These are phyloP conservation scores for Phyllosticta ampelicida DNA, from an alignment of 2,329 filamentous ascomycete species.

Conservation along the genomic window DNA sequence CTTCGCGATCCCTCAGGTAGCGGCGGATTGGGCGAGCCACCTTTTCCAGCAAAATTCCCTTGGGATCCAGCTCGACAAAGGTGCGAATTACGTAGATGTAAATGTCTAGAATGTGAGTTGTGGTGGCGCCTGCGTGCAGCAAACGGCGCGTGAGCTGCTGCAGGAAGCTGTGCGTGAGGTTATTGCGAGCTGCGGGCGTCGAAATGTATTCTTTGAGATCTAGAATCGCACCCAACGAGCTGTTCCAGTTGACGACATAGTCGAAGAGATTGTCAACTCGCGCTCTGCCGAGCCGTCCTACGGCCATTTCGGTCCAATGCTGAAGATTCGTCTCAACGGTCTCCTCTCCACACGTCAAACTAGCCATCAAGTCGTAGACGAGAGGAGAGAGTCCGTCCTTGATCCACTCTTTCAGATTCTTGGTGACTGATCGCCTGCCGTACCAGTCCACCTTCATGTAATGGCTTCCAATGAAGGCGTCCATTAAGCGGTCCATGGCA, in stretches of 20 bases:
- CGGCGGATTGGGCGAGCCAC: conserved; percentile 62
- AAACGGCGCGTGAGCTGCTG: conserved; percentile 54
- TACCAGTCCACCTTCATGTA: conserved; percentile 53
- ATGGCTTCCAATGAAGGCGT: conserved; percentile 48
- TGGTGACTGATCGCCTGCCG: conserved; percentile 44
- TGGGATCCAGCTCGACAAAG: conserved; percentile 64
- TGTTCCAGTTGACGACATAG: conserved; percentile 66
- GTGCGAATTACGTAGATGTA: conserved; percentile 73
- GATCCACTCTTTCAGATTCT: conserved; percentile 55
- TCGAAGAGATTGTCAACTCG: conserved; percentile 66
- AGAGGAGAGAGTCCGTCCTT: conserved; percentile 56
- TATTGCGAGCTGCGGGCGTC: conserved; percentile 55
- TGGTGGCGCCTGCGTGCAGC: conserved; percentile 65
- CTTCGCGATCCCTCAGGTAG: conserved; percentile 67
- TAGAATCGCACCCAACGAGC: conserved; percentile 58
- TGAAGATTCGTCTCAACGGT: conserved; percentile 41
- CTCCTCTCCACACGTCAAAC: conserved; percentile 21
- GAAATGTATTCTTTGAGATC: conserved; percentile 63
- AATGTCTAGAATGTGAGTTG: conserved; percentile 61
- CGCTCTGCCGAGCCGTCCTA: conserved; percentile 56
- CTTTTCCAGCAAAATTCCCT: conserved; percentile 64
- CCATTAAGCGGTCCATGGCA: conserved; percentile 56
- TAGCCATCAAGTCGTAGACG: conserved; percentile 49
- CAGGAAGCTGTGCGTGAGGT: conserved; percentile 61
- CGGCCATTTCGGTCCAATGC: conserved; percentile 60